Base-by-base conservation (phyloP, 495 filamentous ascomycete species). In the Aspergillus funiculosus region DNA sequence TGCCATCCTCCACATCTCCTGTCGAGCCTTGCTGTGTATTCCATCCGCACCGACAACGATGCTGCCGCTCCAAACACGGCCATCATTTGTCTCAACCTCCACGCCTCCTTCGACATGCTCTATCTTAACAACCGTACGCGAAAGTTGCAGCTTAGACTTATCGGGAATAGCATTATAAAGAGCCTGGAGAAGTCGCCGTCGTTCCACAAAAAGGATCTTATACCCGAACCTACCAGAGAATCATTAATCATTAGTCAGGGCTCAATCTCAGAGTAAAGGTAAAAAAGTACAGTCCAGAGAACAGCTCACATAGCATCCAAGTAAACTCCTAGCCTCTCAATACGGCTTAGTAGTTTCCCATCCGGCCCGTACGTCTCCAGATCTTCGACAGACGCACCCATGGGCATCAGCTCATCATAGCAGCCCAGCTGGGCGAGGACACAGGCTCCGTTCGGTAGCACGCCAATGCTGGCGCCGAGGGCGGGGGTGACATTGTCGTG, bases 41-140 rank as follows among this genome's bases (percentile, higher is more conserved):
- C 76, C 76, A 51, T 79, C 77, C 10, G 63, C 67, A 0, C 74
- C 76, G 5, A 77, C 57, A 2, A 79, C 54, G 19, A 77, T 31
- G 39, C 69, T 61, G 0, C 75, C 76, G 6, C 49, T 34, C 39
- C 59, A 68, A 0, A 57, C 31, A 7, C 52, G 54, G 0, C 74
- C 73, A 48, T 75, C 68, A 1, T 31, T 22, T 13, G 59, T 60
- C n/a, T 53, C 46, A 25, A 69, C 63, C 5, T 21, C 32, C 2
- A 69, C 64, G 8, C 57, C 54, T 27, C 56, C 38, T 2, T 50
- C 42, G 5, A 30, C 5, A n/a, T 55, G 32, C 6, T 54, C 39
- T 25, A 75, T 57, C n/a, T 56, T 56, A 1, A 41, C 40, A 6
- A 69, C 67, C 13, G 44, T 48, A 39, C 60, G 63, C 2, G 52